These are phyloP conservation scores for Penicillium aurantiogriseum DNA, from an alignment of 2,329 filamentous ascomycete species.

Conservation along the genomic window DNA sequence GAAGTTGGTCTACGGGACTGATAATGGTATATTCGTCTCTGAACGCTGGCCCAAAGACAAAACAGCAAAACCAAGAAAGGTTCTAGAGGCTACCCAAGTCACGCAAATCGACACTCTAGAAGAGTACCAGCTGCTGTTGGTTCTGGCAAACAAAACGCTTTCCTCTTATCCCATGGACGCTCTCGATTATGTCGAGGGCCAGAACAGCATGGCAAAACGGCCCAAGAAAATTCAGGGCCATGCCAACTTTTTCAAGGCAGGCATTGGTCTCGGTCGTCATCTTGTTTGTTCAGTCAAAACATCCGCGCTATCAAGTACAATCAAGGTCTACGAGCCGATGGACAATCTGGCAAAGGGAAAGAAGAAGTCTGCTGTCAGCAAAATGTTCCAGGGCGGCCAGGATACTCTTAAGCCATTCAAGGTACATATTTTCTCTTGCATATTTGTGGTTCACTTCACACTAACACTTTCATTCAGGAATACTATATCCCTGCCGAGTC, in stretches of 20 bases:
- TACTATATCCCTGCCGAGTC: constrained; percentile 98
- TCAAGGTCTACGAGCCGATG: constrained; percentile 99
- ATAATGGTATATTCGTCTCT: constrained; percentile 87
- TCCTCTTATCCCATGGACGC: constrained; percentile 86
- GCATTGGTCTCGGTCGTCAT: constrained; percentile 89
- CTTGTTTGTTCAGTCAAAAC: constrained; percentile 97
- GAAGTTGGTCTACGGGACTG: constrained; percentile 91
- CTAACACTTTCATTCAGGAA: constrained; percentile 54
- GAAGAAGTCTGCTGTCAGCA: constrained; percentile 91
- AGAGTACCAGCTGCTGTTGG: constrained; percentile 86
- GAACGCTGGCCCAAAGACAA: constrained; percentile 86
- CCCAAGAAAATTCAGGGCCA: constrained; percentile 96
- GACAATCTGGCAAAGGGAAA: constrained; percentile 90
- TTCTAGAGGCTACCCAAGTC: constrained; percentile 81
- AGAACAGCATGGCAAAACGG: constrained; percentile 72
- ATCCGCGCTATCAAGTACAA: constrained; percentile 86
- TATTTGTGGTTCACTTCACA: neutral
- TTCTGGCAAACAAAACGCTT: constrained; percentile 89
- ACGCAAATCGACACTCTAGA: constrained; percentile 96
- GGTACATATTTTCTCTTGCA: constrained; percentile 35
- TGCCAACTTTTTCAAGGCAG: constrained; percentile 97
- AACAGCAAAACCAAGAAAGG: constrained; percentile 69
- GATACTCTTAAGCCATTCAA: constrained; percentile 96
- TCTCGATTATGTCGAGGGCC: constrained; percentile 74
- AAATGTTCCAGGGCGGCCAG: constrained; percentile 91